These are phyloP conservation scores for Phoenix roebelenii DNA, from an alignment of 176 grass and related monocot genomes.

Conservation along the genomic window DNA sequence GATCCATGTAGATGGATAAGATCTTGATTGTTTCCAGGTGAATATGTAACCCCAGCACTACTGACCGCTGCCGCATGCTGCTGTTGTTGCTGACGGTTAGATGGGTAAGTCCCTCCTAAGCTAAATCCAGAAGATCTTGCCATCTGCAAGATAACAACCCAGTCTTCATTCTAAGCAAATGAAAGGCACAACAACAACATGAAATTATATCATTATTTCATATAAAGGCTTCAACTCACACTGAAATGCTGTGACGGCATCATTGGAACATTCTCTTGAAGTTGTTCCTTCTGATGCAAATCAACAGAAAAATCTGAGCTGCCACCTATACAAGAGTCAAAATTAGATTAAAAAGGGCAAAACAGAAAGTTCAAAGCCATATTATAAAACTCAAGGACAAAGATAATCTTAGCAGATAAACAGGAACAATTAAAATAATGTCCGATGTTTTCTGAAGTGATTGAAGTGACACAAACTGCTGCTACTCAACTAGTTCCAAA, in stretches of 20 bases:
- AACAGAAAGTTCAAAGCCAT: too few relatives aligned
- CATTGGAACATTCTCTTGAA: slow-evolving; percentile 72
- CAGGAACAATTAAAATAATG: too few relatives aligned
- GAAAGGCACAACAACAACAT: too few relatives aligned
- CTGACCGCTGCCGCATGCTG: slow-evolving; percentile 67
- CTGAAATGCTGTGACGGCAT: slow-evolving; percentile 80
- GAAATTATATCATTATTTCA: too few relatives aligned
- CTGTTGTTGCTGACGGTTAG: slow-evolving; percentile 85
- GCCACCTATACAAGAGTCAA: slow-evolving; percentile 39
- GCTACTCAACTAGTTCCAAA: too few relatives aligned
- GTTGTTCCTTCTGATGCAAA: slow-evolving; percentile 95
- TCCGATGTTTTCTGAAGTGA: too few relatives aligned
- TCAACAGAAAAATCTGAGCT: slow-evolving; percentile 77
- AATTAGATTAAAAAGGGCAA: not conserved
- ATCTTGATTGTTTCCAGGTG: slow-evolving; percentile 32
- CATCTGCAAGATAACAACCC: slow-evolving; percentile 36
- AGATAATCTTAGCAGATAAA: too few relatives aligned
- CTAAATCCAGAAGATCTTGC: slow-evolving; percentile 80
- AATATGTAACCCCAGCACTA: slow-evolving; percentile 26
- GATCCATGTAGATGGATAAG: slow-evolving; percentile 29
- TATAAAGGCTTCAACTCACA: slow-evolving; percentile 28
- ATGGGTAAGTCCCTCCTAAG: slow-evolving; percentile 54
- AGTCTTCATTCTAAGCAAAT: not conserved
- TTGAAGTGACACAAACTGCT: too few relatives aligned
- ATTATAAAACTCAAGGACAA: too few relatives aligned